Base-by-base conservation (phyloP, 202 grass and related monocot genomes). In the Eragrostis tef region DNA sequence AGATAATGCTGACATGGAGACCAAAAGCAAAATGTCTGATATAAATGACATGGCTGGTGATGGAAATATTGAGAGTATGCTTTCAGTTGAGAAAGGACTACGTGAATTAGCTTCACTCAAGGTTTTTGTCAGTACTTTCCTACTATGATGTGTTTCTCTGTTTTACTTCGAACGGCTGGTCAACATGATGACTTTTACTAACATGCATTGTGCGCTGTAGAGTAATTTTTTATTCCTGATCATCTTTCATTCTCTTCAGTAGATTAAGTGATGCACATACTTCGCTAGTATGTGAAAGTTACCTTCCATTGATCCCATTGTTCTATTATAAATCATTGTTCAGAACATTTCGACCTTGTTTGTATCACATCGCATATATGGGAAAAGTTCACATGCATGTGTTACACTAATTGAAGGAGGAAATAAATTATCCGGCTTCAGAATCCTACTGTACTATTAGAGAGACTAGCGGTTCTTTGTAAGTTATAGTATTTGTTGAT, bases 71-170 rank as follows among this genome's bases (percentile, higher is more conserved):
- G 90, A 94, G 65, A 90, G 75, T 68, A 89, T 98, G 92, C 78
- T 98, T 88, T 83, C 88, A 74, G 95, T 95, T 79, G 95, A 98
- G 89, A 95, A 94, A 91, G 95, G 95, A 82, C 58, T 98, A 78
- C 88, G 87, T 83, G 92, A 98, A 95, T 87, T 98, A 91, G 77
- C 76, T 90, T 98, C 92, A 11, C 82, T 98, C 67, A 98, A 98
- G 95, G 95, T 98, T 72, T 86, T 76, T 83, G 34, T 79, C 34
- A 51, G 25, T 84, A 65, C 19, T 81, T 85, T 25, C 31, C 31
- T 82, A 64, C 24, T 83, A 67, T 72, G 65, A 79, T 84, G 22
- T 47, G 20, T 65, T 6, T 57, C 11, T 70, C 51, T 85, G 34
- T 6, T 64, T 79, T 71, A 80, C 36, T 71, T 84, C 64, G n/a